Conservation (phyloP, 1,284 basidiomycete genomes). For the Trichosporon sp. region DNA sequence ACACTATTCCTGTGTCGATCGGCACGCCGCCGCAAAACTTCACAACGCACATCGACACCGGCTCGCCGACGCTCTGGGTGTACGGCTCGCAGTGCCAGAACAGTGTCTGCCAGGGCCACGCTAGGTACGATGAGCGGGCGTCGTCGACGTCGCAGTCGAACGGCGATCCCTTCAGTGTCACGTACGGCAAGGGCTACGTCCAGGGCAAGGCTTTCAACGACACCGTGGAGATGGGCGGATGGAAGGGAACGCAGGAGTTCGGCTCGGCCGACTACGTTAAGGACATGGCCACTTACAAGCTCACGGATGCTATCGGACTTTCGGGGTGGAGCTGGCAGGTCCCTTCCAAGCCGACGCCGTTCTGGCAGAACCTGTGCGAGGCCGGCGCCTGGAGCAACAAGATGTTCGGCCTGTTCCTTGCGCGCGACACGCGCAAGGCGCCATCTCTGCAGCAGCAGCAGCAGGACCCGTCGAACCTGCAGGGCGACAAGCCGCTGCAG, state of each 20-base stretch:
- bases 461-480: background rate
- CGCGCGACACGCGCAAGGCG: constrained; percentile 46
- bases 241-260: constrained; percentile 61
- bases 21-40: constrained; percentile 51
- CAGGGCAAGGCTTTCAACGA: constrained; percentile 65
- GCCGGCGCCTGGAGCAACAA: constrained; percentile 57
- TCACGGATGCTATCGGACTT: constrained; percentile 46
- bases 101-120: constrained; percentile 28
- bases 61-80: constrained; percentile 49
- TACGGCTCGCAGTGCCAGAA: constrained; percentile 25
- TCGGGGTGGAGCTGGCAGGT: constrained; percentile 51
- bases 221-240: constrained; percentile 70
- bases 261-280: constrained; percentile 45
- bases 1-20: constrained; percentile 38
- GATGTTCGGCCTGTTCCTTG: constrained; percentile 73
- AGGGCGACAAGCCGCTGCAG: background rate
- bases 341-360: constrained; percentile 46
- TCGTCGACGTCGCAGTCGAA: constrained; percentile 33
- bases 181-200: constrained; percentile 75
- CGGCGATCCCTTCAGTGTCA: constrained; percentile 51
- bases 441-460: background rate
- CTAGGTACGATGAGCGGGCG: constrained; percentile 26
- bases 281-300: background rate
- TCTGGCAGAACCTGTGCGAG: constrained; percentile 58
- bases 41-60: constrained; percentile 52